phyloP scores from a whole-genome alignment of 345 rosid species.

The Limnanthes douglasii region DNA sequence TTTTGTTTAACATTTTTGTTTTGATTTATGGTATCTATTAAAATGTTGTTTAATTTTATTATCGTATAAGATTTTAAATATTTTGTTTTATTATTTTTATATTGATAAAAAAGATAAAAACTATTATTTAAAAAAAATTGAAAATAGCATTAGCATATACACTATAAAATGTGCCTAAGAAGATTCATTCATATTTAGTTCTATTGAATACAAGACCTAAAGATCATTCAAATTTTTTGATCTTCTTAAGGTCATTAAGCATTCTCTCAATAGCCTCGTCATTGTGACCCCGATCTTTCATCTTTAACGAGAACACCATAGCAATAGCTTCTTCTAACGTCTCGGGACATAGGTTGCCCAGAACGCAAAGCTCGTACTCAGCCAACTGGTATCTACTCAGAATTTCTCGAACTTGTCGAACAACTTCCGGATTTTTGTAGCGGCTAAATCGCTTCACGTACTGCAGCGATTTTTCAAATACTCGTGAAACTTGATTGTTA shows the following conservation, averaged over 20 bases:
- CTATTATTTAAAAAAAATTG: no score
- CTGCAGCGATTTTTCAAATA: constrained; percentile 96
- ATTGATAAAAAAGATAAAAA: no score
- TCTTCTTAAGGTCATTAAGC: constrained; percentile 72
- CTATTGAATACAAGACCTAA: no score
- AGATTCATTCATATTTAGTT: no score
- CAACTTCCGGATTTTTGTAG: constrained; percentile 95
- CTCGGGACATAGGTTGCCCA: constrained; percentile 96
- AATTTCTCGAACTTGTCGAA: constrained; percentile 93
- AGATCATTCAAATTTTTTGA: constrained; percentile 82
- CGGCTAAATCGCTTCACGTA: constrained; percentile 98
- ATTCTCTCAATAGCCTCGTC: constrained; percentile 88
- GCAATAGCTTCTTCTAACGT: constrained; percentile 96
- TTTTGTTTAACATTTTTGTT: no score
- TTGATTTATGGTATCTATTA: no score
- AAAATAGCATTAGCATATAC: no score
- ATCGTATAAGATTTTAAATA: no score
- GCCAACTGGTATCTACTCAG: constrained; percentile 81
- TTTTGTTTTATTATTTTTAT: no score
- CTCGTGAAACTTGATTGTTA: no score
- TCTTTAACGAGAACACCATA: constrained; percentile 96
- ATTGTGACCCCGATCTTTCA: constrained; percentile 72
- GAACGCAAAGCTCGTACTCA: constrained; percentile 96
- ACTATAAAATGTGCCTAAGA: no score
- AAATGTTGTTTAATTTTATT: no score